Base-by-base conservation (phyloP, 2,329 filamentous ascomycete genomes). In the Phaeosphaeriaceae sp. region DNA sequence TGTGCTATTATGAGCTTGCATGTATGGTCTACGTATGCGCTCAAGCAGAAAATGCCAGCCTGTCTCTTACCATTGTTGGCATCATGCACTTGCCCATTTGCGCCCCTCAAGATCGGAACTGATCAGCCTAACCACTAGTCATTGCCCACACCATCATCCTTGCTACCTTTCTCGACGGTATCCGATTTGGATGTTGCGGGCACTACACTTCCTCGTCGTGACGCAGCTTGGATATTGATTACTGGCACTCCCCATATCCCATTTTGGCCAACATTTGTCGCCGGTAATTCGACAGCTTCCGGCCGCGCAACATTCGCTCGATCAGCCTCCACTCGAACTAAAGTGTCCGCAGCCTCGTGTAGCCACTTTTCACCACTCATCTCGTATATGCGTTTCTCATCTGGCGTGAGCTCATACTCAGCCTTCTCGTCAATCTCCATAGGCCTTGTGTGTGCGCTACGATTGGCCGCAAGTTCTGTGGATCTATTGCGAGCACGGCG, bases 351-450 rank as follows among this genome's bases (percentile, higher is more conserved):
- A 24, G 62, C 40, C 30, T 64, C 61, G n/a, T 55, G 48, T 46
- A 50, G 49, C 15, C 58, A 56, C 21, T 58, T 56, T 35, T 54
- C 49, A 9, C 59, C 55, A n/a, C 19, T 52, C 54, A 61, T 49
- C 47, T 66, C 61, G 26, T 57, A 62, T 3, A 62, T 26, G n/a
- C 40, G 24, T 48, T 62, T 64, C 48, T 52, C 53, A n/a, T 64
- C 44, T 2, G 53, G 61, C 5, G 59, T 48, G 11, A 66, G 53
- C 44, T 66, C 64, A 28, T 54, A 55, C 50, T 59, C 60, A n/a
- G 22, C 43, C 54, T 54, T 53, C 32, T 56, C 56, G 10, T 56
- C 49, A 1, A 56, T 49, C 40, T 56, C 56, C n/a, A 47, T 35
- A 22, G 47, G 24, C 30, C 22, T 21, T 17, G 24, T 10, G 46